These are phyloP conservation scores for Wickerhamiella azyma DNA, from an alignment of 805 yeast genomes.

Conservation along the genomic window DNA sequence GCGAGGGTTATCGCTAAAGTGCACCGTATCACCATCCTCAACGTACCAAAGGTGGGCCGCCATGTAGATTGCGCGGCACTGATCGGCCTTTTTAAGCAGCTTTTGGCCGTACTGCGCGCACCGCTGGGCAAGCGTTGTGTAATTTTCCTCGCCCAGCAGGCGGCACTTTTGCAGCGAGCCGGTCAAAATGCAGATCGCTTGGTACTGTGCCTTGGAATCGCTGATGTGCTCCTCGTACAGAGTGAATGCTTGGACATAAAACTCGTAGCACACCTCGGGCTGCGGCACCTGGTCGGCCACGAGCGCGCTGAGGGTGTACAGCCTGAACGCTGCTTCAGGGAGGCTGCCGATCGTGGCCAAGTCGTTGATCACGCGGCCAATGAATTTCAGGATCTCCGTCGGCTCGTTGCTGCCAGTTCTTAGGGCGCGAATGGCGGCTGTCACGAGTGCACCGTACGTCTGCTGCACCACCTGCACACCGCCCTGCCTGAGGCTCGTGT, in stretches of 20 bases:
- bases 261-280: constrained; percentile 70
- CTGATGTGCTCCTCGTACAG: constrained; percentile 57
- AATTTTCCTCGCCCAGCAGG: constrained; percentile 47
- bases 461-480: constrained; percentile 37
- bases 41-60: constrained; percentile 96
- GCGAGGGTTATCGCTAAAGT: constrained; percentile 44
- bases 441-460: constrained; percentile 66
- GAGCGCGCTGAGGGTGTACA: constrained; percentile 52
- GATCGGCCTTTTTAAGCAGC: constrained; percentile 82
- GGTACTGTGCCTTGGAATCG: constrained; percentile 41
- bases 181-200: constrained; percentile 37
- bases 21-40: constrained; percentile 31
- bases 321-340: constrained; percentile 27
- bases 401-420: constrained; percentile 3
- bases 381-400: constrained; percentile 46
- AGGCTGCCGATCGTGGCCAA: constrained; percentile 25
- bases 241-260: constrained; percentile 75
- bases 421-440: constrained; percentile 40
- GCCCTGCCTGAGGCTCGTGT: constrained; percentile 40
- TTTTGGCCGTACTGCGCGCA: constrained; percentile 80
- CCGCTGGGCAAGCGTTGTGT: constrained; percentile 70
- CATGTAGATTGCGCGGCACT: constrained; percentile 76
- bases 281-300: constrained; percentile 65
- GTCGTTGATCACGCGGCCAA: constrained; percentile 58
- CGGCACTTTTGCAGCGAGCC: constrained; percentile 40